Evolutionary conservation across 1,139 yeast species (phyloP).

Genomic region (Hyphopichia buzzinii): DNA sequence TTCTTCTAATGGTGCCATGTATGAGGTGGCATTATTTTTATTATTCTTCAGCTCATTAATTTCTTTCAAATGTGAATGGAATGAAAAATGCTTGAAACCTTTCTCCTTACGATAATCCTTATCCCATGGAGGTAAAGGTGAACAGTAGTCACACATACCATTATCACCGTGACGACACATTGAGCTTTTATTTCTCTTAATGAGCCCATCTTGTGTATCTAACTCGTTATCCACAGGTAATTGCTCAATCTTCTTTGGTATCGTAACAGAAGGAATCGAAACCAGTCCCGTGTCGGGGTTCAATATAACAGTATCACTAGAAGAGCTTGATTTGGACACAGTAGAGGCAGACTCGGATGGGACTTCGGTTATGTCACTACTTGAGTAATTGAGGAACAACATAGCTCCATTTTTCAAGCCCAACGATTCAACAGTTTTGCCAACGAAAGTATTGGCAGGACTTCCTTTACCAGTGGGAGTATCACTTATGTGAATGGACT

Average conservation of each 20-base stretch:
- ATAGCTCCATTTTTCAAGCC: constrained; percentile 83
- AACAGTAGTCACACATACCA: constrained; percentile 98
- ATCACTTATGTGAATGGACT: constrained; percentile 39
- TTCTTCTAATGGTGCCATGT: constrained; percentile 76
- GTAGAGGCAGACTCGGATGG: constrained; percentile 12
- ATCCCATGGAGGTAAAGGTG: constrained; percentile 96
- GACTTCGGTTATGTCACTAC: constrained; percentile 7
- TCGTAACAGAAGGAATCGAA: constrained; percentile 8
- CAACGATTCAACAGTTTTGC: constrained; percentile 47
- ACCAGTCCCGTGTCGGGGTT: constrained; percentile 3
- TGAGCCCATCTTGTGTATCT: constrained; percentile 70
- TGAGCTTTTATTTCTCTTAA: constrained; percentile 57
- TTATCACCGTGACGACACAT: constrained; percentile 87
- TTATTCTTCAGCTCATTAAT: constrained; percentile 69
- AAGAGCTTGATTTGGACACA: constrained; percentile 5
- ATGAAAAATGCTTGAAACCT: constrained; percentile 84
- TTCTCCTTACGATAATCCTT: constrained; percentile 68
- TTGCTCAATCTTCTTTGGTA: constrained; percentile 31
- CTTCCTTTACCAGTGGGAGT: constrained; percentile 52
- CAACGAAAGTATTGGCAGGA: constrained; percentile 40
- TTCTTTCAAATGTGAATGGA: constrained; percentile 78
- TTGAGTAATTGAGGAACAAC: constrained; percentile 56
- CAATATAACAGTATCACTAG: constrained; percentile 3
- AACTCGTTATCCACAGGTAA: constrained; percentile 66
- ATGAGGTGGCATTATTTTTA: constrained; percentile 56